Conservation (phyloP, 345 rosid genomes). For the Corchorus capsularis region DNA sequence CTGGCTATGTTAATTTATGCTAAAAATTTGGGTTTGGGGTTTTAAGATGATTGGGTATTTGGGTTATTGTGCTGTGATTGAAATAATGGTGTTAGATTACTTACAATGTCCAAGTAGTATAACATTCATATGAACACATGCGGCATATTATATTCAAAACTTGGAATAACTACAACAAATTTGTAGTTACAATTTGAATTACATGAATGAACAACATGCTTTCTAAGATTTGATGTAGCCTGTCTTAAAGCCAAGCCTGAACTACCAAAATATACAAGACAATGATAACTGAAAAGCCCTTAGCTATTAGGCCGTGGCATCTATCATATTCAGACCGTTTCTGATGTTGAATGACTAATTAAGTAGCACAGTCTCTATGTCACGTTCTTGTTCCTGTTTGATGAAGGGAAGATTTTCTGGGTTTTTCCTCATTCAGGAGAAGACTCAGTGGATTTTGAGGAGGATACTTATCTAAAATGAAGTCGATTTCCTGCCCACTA, state of each 20-base stretch:
- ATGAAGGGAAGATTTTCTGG: slow-evolving; percentile 68
- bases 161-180: too few species aligned
- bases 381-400: slow-evolving; percentile 36
- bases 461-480: slow-evolving; percentile 72
- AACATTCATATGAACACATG: too few species aligned
- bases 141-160: too few species aligned
- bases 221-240: background rate
- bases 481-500: slow-evolving; percentile 79
- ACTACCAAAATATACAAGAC: background rate
- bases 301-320: background rate
- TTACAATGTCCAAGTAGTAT: too few species aligned
- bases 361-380: slow-evolving; percentile 41
- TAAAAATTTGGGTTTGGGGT: too few species aligned
- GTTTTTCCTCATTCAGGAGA: slow-evolving; percentile 68
- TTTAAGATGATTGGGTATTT: too few species aligned
- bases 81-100: too few species aligned
- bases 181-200: too few species aligned
- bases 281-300: background rate
- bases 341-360: slow-evolving; percentile 40
- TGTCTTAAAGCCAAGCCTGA: background rate
- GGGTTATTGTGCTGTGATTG: too few species aligned
- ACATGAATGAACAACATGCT: background rate
- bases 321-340: slow-evolving; percentile 22
- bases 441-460: slow-evolving; percentile 61
- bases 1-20: too few species aligned